A percentile compares a stretch with the other conserved stretches of the same genome.
These are phyloP conservation scores for Exophiala spinifera DNA, from an alignment of 2,329 filamentous ascomycete species.

Conservation along the genomic window DNA sequence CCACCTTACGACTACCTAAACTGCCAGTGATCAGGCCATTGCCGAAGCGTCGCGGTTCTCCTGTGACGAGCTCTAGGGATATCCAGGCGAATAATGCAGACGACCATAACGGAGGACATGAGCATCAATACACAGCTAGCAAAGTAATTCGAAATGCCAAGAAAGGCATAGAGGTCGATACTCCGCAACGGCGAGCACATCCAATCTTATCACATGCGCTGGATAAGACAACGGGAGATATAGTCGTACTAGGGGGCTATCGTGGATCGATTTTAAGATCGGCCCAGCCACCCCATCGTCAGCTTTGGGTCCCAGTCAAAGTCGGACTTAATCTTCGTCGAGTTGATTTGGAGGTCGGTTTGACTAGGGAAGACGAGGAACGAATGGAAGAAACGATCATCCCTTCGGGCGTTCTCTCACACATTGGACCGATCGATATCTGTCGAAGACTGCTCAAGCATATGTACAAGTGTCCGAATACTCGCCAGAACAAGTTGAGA, in stretches of 20 bases:
- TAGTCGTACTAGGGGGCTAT: constrained; percentile 88
- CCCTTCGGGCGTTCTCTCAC: constrained; percentile 81
- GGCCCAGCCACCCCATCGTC: constrained; percentile 75
- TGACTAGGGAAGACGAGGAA: constrained; percentile 78
- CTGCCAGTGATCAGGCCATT: constrained; percentile 40
- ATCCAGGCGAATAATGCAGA: not conserved
- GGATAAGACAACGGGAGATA: constrained; percentile 71
- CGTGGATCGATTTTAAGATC: constrained; percentile 85
- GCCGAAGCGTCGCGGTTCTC: constrained; percentile 8
- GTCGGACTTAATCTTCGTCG: constrained; percentile 88
- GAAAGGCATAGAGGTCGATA: constrained; percentile 15
- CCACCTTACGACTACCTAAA: constrained; percentile 65
- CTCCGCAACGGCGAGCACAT: constrained; percentile 34
- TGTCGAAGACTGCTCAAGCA: constrained; percentile 77
- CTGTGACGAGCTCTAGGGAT: not conserved
- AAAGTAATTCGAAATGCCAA: constrained; percentile 13
- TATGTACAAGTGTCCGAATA: constrained; percentile 70
- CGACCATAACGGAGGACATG: not conserved
- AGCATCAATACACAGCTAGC: constrained; percentile 7
- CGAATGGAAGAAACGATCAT: constrained; percentile 79
- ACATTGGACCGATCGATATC: constrained; percentile 89
- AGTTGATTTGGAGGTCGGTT: constrained; percentile 82
- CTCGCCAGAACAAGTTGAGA: constrained; percentile 65
- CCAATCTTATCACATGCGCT: constrained; percentile 58
- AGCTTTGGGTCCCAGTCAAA: constrained; percentile 92